A percentile compares a stretch with the other conserved stretches of the same genome.
These are phyloP conservation scores for Penicillium rolfsii DNA, from an alignment of 2,329 filamentous ascomycete species.

Conservation along the genomic window DNA sequence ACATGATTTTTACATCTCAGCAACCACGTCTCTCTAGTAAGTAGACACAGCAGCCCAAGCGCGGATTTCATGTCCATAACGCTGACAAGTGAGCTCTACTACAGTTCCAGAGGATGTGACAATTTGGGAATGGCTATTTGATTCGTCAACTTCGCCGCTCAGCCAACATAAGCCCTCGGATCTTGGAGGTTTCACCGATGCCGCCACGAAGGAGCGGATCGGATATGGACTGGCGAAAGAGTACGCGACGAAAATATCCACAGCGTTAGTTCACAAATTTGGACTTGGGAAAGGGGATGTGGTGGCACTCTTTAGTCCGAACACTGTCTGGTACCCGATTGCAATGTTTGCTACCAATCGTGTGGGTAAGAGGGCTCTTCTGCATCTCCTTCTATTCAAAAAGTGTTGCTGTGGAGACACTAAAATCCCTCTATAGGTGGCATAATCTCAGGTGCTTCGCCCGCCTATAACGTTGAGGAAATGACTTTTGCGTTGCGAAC, in stretches of 20 bases:
- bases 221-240: constrained; percentile 62
- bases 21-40: constrained; percentile 15
- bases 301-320: constrained; percentile 64
- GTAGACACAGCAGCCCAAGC: background rate
- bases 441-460: constrained; percentile 64
- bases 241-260: constrained; percentile 62
- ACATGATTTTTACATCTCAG: constrained; percentile 18
- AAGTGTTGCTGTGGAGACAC: no score
- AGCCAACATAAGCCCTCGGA: constrained; percentile 21
- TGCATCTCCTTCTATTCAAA: background rate
- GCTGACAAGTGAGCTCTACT: background rate
- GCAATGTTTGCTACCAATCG: constrained; percentile 62
- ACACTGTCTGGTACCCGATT: constrained; percentile 69
- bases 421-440: constrained; percentile 38
- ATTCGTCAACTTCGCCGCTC: constrained; percentile 8
- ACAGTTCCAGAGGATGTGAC: constrained; percentile 17
- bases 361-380: constrained; percentile 39
- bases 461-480: constrained; percentile 69
- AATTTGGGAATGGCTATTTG: constrained; percentile 20
- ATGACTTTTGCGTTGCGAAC: constrained; percentile 67
- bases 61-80: background rate
- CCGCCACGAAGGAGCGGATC: constrained; percentile 60
- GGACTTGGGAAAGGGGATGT: constrained; percentile 59
- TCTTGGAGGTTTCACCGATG: constrained; percentile 56
- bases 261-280: constrained; percentile 60